Evolutionary conservation across 108 stramenopile species (phyloP).

Genomic region (Cyclotella choctawhatcheeana): DNA sequence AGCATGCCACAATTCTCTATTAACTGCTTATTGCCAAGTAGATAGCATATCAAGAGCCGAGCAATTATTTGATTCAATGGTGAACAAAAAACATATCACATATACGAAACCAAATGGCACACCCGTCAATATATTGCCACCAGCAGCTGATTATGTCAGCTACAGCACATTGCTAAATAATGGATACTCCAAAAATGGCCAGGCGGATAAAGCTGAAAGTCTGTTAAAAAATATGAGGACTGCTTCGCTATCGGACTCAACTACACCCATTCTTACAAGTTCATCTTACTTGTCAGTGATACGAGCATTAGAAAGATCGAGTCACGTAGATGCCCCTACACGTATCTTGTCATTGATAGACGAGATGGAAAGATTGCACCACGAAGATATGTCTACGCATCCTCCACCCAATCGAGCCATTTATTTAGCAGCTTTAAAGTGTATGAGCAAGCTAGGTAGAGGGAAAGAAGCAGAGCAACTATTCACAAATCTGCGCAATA

Average conservation of each 20-base stretch:
- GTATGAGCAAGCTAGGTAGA: slow-evolving; percentile 37
- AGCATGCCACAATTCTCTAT: slow-evolving; percentile 42
- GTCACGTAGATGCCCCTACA: slow-evolving; percentile 29
- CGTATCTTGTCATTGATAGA: slow-evolving; percentile 30
- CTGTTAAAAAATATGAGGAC: slow-evolving; percentile 20
- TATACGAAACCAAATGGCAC: not conserved
- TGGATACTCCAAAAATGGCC: slow-evolving; percentile 24
- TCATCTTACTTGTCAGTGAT: slow-evolving; percentile 37
- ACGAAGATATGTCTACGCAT: not conserved
- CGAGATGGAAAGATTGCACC: slow-evolving; percentile 12
- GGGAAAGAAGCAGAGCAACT: slow-evolving; percentile 37
- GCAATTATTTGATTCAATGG: slow-evolving; percentile 17
- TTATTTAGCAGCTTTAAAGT: slow-evolving; percentile 34
- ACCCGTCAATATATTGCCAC: slow-evolving; percentile 18
- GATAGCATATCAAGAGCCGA: slow-evolving; percentile 13
- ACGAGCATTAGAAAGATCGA: slow-evolving; percentile 38
- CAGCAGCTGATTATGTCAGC: slow-evolving; percentile 37
- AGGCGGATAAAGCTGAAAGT: slow-evolving; percentile 21
- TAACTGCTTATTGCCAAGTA: slow-evolving; percentile 2
- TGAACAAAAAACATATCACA: not conserved
- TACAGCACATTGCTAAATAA: slow-evolving; percentile 33
- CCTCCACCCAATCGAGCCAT: slow-evolving; percentile 19
- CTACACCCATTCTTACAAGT: slow-evolving; percentile 8
- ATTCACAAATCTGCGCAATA: slow-evolving; percentile 17
- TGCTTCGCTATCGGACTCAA: not conserved